Evolutionary conservation across 306 rosid genomes (phyloP), one percentile per base, ranked within the genome.

Genomic region (Astragalus membranaceus): DNA sequence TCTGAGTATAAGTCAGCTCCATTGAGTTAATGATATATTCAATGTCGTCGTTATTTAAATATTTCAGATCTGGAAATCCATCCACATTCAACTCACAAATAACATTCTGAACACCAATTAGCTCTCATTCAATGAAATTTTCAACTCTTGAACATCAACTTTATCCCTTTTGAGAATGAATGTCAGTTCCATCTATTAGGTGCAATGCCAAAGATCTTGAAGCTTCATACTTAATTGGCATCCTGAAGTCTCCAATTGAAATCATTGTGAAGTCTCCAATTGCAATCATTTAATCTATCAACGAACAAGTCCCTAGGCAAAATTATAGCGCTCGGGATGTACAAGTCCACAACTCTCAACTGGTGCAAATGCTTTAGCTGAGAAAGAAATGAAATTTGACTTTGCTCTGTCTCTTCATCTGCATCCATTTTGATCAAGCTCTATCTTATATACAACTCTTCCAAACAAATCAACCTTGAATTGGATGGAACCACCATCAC

Each of bases 401-500:
- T 32, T 43, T 35, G 62, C 6, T 12, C 20, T 3, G 9, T 7
- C 39, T 60, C 16, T 11, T 11, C 61, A n/a, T 23, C 36, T 1
- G 0, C 14, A 16, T 73, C 65, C 88, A 80, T 73, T 35, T 16
- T 2, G 14, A 46, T 15, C 53, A 77, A 83, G 67, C 64, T 75
- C 1, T 76, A 5, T 64, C 77, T 71, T 75, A 76, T 76, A 47
- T 79, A 65, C 50, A 86, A 52, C 49, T 83, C 82, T 58, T 76
- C 79, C 41, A 86, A 67, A 51, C 30, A 48, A 9, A 2, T 78
- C 67, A 80, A 56, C 50, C 77, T 46, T 6, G 88, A 86, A 62
- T 78, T 44, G 5, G 68, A 59, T 6, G 74, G 71, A 29, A 81
- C 36, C 59, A 10, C 59, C 43, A 14, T 9, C 77, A 0, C 16